A percentile compares a stretch with the other conserved stretches of the same genome.
Conservation (phyloP, 495 filamentous ascomycete species). For the Talaromyces wortmannii region DNA sequence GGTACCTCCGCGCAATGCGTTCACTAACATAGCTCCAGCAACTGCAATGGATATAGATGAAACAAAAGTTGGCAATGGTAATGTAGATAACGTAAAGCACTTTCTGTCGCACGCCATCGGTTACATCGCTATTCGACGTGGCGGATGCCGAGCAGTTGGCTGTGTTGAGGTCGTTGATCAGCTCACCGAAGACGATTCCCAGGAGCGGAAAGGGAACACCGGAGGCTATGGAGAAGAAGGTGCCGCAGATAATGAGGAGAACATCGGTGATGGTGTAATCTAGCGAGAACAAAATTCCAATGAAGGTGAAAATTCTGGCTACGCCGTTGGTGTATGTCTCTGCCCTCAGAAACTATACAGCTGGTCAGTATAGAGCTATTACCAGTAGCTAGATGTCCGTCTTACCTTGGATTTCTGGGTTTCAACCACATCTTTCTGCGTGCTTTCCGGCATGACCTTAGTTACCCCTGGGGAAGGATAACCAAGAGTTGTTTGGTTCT, state of each 20-base stretch:
- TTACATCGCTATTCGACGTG: not conserved
- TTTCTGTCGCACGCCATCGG: not conserved
- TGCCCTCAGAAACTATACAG: too few relatives aligned
- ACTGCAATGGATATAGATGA: constrained; percentile 23
- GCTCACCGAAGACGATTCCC: constrained; percentile 61
- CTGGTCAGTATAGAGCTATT: too few relatives aligned
- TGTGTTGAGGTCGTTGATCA: constrained; percentile 46
- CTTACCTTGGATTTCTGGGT: too few relatives aligned
- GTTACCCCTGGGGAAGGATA: too few relatives aligned
- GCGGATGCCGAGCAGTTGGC: constrained; percentile 16
- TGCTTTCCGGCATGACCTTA: too few relatives aligned
- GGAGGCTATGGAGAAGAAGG: constrained; percentile 33
- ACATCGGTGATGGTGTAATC: constrained; percentile 14
- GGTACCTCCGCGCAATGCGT: constrained; percentile 43
- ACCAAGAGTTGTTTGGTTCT: too few relatives aligned
- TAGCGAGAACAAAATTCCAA: constrained; percentile 16
- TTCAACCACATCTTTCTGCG: too few relatives aligned
- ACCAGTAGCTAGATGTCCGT: too few relatives aligned
- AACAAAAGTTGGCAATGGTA: not conserved
- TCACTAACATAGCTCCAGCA: constrained; percentile 46
- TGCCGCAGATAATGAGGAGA: too few relatives aligned
- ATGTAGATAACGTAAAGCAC: not conserved
- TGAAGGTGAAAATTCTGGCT: too few relatives aligned
- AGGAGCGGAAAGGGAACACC: constrained; percentile 61
- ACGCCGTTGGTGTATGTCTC: too few relatives aligned